These are phyloP conservation scores for Ceratocystis lukuohia DNA, from an alignment of 2,329 filamentous ascomycete species.

Conservation along the genomic window DNA sequence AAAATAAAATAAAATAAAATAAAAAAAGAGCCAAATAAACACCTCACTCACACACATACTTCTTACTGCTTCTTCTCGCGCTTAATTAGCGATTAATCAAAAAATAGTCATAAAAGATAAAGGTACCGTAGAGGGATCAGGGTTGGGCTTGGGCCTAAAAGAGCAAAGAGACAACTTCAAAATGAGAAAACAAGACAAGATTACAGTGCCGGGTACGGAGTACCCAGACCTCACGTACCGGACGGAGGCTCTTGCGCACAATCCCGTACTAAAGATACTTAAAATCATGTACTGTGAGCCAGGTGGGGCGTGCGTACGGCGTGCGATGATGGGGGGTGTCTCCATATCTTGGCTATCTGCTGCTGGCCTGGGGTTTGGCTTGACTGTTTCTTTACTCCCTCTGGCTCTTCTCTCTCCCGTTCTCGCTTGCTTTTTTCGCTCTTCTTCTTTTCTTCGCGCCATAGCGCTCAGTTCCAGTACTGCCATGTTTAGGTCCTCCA, in stretches of 20 bases:
- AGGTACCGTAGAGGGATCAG: not conserved
- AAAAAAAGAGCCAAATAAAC: not conserved
- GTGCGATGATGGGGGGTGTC: not conserved
- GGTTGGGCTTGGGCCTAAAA: not conserved
- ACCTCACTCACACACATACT: not conserved
- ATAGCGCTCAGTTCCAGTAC: not conserved
- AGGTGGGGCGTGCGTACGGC: not conserved
- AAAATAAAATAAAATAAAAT: not conserved
- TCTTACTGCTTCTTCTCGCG: not conserved
- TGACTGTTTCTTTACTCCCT: not conserved
- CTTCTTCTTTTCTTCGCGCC: not conserved
- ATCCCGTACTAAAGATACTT: slow-evolving; percentile 9
- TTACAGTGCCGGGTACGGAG: slow-evolving; percentile 7
- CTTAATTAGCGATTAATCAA: slow-evolving; percentile 2
- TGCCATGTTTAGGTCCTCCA: too few relatives aligned
- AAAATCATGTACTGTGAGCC: slow-evolving; percentile 1
- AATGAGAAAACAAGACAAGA: slow-evolving; percentile 3
- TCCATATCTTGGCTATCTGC: not conserved
- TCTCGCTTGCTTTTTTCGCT: not conserved
- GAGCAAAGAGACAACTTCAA: not conserved
- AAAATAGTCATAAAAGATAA: not conserved
- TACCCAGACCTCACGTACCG: slow-evolving; percentile 1
- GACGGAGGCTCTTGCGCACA: slow-evolving; percentile 4
- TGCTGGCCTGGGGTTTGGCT: not conserved
- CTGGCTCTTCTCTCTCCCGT: not conserved